Evolutionary conservation across 805 yeast genomes (phyloP), one percentile per base, ranked within the genome.

Genomic region (Lipomyces mesembrius): DNA sequence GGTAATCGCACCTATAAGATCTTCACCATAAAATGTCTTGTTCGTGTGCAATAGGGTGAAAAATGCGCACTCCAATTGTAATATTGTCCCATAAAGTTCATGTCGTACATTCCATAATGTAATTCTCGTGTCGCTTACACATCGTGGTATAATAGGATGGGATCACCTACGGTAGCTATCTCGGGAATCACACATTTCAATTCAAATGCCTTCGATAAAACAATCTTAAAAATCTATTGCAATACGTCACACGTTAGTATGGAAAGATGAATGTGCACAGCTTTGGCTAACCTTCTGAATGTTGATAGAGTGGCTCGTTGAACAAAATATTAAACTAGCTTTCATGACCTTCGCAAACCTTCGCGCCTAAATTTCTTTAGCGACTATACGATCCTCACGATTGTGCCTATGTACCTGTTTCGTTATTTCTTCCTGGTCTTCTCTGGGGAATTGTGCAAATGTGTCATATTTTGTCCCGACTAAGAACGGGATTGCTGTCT

Each of bases 391-490:
- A 35, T 22, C 34, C n/a, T 27, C 51, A 49, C 46, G 20, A 20
- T 35, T 14, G 34, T 25, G 2, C 17, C 22, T 6, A 34, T 64
- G 6, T 56, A 67, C 72, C 75, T 88, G 91, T 67, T 84, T 85
- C 5, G 97, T 91, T 61, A 94, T 85, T 74, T 91, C 95, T 63
- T 86, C 84, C 76, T 94, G 98, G 74, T 93, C 96, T 64, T 86
- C 89, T 49, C 84, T 85, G 58, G 93, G 85, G 77, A 91, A 79
- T 71, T 90, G 92, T 35, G 91, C 87, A 77, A 94, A 93, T 69
- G 87, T 80, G 76, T 94, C 99, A 78, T 90, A 94, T 76, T 94
- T 94, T 0, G 99, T 94, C 2, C 99, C 99, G 1, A 94, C 89
- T 57, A 94, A 81, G 66, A 94, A 85, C 2, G 98, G 97, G 58